A percentile compares a stretch with the other conserved stretches of the same genome.
Evolutionary conservation across 805 yeast genomes (phyloP).

Genomic region (Yarrowia sp.): DNA sequence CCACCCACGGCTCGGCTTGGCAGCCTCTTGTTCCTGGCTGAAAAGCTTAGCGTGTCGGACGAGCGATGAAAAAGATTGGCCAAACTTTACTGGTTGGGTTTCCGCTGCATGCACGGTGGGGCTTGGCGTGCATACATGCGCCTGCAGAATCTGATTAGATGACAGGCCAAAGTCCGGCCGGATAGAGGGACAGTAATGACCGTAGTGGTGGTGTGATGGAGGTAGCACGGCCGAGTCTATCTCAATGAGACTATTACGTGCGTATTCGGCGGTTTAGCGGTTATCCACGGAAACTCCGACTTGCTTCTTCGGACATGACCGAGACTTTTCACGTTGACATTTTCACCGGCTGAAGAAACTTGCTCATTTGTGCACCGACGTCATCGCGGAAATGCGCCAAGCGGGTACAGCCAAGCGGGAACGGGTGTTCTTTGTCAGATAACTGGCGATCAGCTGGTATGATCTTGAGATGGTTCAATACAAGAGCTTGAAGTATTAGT

Average conservation of each 20-base stretch:
- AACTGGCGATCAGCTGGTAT: too few relatives aligned
- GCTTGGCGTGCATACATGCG: constrained; percentile 15
- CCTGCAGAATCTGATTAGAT: constrained; percentile 9
- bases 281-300: too few relatives aligned
- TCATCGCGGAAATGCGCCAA: constrained; percentile 14
- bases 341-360: not conserved
- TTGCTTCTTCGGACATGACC: too few relatives aligned
- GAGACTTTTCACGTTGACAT: not conserved
- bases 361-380: constrained; percentile 21
- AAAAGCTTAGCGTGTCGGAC: constrained; percentile 11
- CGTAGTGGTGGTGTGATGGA: not conserved
- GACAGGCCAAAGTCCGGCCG: not conserved
- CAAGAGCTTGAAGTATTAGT: too few relatives aligned
- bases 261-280: not conserved
- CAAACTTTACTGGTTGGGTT: not conserved
- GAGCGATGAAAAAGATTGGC: constrained; percentile 32
- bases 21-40: constrained; percentile 18
- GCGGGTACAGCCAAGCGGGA: too few relatives aligned
- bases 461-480: too few relatives aligned
- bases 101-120: constrained; percentile 2
- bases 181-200: not conserved
- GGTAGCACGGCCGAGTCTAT: not conserved
- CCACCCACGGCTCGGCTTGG: constrained; percentile 22
- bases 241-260: not conserved
- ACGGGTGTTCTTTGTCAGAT: too few relatives aligned